A percentile compares a stretch with the other conserved stretches of the same genome.
Evolutionary conservation across 805 yeast genomes (phyloP).

Genomic region (Saturnispora bothae): DNA sequence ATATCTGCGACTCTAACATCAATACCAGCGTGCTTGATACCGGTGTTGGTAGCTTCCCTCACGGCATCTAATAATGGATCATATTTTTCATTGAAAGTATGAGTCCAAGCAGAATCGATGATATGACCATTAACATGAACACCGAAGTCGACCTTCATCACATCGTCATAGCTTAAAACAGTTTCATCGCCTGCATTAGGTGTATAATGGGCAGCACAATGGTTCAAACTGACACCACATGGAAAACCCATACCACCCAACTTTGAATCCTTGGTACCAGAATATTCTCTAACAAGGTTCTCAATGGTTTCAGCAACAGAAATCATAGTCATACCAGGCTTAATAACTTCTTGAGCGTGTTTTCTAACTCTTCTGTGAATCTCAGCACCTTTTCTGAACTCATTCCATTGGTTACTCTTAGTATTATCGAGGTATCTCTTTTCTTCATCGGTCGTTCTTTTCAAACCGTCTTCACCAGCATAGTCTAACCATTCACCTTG

Average conservation of each 20-base stretch:
- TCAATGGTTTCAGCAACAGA: slow-evolving; percentile 88
- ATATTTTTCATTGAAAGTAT: slow-evolving; percentile 76
- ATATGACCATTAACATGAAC: slow-evolving; percentile 93
- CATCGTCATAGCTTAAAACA: slow-evolving; percentile 75
- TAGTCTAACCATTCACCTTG: slow-evolving; percentile 85
- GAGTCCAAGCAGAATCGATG: slow-evolving; percentile 91
- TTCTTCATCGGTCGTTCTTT: slow-evolving; percentile 80
- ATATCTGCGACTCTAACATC: slow-evolving; percentile 92
- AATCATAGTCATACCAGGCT: slow-evolving; percentile 87
- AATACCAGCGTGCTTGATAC: slow-evolving; percentile 86
- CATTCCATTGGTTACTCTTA: slow-evolving; percentile 60
- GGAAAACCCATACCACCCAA: slow-evolving; percentile 95
- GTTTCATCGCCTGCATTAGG: slow-evolving; percentile 92
- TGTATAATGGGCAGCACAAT: slow-evolving; percentile 95
- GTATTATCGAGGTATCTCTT: slow-evolving; percentile 66
- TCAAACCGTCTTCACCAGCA: slow-evolving; percentile 48
- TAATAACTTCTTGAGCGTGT: slow-evolving; percentile 59
- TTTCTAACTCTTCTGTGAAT: slow-evolving; percentile 86
- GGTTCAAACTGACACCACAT: slow-evolving; percentile 89
- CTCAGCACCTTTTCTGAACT: slow-evolving; percentile 92
- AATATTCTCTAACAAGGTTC: slow-evolving; percentile 64
- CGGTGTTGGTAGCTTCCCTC: slow-evolving; percentile 86
- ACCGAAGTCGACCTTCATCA: slow-evolving; percentile 94
- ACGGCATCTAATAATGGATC: slow-evolving; percentile 78
- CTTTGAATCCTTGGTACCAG: slow-evolving; percentile 46